A percentile compares a stretch with the other conserved stretches of the same genome.
Evolutionary conservation across 352 stramenopile species (phyloP).

Genomic region (Halophytophthora batemanensis): DNA sequence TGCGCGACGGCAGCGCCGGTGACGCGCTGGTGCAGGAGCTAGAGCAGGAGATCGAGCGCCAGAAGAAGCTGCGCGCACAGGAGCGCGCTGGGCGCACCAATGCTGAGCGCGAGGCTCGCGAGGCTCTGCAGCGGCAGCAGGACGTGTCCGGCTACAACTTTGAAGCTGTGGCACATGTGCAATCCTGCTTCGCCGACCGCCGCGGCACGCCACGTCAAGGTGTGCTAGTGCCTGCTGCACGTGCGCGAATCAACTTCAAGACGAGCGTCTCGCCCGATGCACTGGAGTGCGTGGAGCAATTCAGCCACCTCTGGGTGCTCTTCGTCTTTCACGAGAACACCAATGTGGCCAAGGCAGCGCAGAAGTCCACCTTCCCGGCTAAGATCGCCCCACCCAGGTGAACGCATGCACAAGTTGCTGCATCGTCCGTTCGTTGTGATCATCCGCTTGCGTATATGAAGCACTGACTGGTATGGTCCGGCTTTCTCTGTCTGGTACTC

Average conservation of each 20-base stretch:
- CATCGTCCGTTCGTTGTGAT: background rate
- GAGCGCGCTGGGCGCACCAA: conserved; percentile 73
- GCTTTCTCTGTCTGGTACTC: too few relatives aligned
- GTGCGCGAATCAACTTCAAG: conserved; percentile 74
- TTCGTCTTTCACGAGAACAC: conserved; percentile 92
- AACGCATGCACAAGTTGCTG: too few relatives aligned
- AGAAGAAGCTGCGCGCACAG: conserved; percentile 69
- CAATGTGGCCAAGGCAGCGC: conserved; percentile 55
- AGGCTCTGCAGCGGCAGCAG: conserved; percentile 63
- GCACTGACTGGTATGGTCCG: too few relatives aligned
- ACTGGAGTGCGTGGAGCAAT: conserved; percentile 82
- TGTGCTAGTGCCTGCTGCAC: conserved; percentile 56
- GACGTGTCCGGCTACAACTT: conserved; percentile 66
- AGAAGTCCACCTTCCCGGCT: conserved; percentile 68
- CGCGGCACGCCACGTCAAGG: conserved; percentile 84
- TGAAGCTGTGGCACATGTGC: conserved; percentile 63
- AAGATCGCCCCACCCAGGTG: conserved; percentile 76
- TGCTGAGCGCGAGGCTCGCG: conserved; percentile 60
- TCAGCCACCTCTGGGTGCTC: conserved; percentile 89
- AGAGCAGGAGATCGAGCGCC: conserved; percentile 59
- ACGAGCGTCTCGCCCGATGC: conserved; percentile 66
- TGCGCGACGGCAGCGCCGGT: conserved; percentile 7
- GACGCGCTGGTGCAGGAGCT: conserved; percentile 45
- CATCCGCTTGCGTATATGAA: too few relatives aligned
- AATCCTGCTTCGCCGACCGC: conserved; percentile 86